Conservation (phyloP, 2,329 filamentous ascomycete genomes). For the Didymella pomorum region DNA sequence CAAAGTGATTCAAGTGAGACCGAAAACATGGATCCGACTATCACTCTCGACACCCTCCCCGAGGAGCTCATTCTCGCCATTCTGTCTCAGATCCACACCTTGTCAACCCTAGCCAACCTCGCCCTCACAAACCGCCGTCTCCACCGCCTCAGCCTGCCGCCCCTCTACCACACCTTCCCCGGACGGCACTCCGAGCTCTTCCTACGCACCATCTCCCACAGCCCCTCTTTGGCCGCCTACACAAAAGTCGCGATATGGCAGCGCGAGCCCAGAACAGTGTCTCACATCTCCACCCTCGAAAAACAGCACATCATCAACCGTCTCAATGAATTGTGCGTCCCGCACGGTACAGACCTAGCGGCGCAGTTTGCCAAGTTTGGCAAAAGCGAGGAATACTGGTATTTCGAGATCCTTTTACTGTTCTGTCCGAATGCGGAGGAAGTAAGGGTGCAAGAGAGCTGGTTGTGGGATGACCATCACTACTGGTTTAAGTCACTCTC, state of each 20-base stretch:
- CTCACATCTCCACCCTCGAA: constrained; percentile 1
- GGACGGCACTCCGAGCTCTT: constrained; percentile 10
- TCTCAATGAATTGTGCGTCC: constrained; percentile 4
- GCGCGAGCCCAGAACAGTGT: constrained; percentile 2
- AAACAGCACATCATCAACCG: constrained; percentile 6
- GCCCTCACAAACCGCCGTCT: constrained; percentile 5
- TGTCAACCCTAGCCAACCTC: constrained; percentile 1
- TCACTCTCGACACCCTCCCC: background rate
- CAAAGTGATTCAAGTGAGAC: background rate
- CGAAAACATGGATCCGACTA: background rate
- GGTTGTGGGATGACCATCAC: constrained; percentile 19
- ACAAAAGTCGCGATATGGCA: constrained; percentile 1
- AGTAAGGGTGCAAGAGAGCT: background rate
- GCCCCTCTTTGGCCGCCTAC: background rate
- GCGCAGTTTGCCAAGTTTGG: constrained; percentile 9
- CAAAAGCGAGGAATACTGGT: constrained; percentile 9
- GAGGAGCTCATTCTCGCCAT: constrained; percentile 14
- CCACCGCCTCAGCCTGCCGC: constrained; percentile 9
- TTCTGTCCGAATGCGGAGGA: constrained; percentile 4
- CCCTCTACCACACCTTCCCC: constrained; percentile 13
- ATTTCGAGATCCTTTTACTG: constrained; percentile 10
- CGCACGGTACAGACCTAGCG: constrained; percentile 11
- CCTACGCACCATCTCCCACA: constrained; percentile 13
- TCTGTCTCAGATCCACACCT: background rate
- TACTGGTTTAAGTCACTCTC: constrained; percentile 19